Evolutionary conservation across 208 protist genomes (phyloP).

Genomic region (Acanthamoeba sp.): DNA sequence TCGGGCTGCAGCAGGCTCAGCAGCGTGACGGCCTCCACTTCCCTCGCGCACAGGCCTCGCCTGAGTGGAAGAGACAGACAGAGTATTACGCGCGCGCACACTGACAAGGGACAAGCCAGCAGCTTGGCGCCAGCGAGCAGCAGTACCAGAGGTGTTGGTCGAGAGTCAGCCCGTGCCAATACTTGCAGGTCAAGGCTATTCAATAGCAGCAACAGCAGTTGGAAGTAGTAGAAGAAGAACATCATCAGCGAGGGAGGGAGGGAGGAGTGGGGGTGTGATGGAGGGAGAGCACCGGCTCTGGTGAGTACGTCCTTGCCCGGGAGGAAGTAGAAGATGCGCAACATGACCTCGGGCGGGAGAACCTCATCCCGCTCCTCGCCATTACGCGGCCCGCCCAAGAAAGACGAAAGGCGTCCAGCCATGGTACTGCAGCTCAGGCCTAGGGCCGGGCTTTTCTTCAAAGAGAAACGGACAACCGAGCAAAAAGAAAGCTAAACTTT

Average conservation of each 20-base stretch:
- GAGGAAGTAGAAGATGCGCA: constrained; percentile 13
- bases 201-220: no score
- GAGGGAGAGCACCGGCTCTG: not conserved
- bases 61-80: not conserved
- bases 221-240: no score
- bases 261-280: not conserved
- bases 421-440: no score
- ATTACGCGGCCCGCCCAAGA: no score
- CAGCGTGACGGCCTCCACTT: not conserved
- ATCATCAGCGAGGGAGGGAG: no score
- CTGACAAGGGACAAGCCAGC: no score
- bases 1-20: not conserved
- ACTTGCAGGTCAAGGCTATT: not conserved
- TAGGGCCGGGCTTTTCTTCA: no score
- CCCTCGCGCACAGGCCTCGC: constrained; percentile 6
- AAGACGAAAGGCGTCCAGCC: no score
- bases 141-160: not conserved
- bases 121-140: no score
- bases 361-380: not conserved
- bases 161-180: not conserved
- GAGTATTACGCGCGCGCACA: no score
- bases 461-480: no score
- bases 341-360: not conserved
- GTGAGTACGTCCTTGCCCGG: not conserved
- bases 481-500: no score